phyloP scores from a whole-genome alignment of 257 asterid genomes.

The Solanum chiquidenum region DNA sequence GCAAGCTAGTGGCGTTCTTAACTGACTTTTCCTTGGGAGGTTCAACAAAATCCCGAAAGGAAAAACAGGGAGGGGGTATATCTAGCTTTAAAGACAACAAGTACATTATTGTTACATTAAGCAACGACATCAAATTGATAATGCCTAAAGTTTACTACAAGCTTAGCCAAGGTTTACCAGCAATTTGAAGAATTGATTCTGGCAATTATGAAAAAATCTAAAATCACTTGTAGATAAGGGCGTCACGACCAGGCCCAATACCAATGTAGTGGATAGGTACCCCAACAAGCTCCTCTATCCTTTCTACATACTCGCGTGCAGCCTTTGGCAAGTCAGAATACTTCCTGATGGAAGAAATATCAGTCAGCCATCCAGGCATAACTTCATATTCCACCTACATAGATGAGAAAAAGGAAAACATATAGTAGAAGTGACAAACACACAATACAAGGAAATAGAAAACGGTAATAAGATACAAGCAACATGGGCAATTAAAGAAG shows the following conservation, averaged over 20 bases:
- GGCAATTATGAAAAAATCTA: not conserved
- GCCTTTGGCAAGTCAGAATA: conserved; percentile 83
- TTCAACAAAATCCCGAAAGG: not conserved
- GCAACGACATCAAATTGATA: not conserved
- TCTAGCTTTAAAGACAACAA: not conserved
- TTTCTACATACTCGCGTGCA: conserved; percentile 67
- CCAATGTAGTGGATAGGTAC: conserved; percentile 90
- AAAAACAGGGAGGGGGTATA: not conserved
- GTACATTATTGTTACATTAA: not conserved
- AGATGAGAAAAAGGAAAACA: not conserved
- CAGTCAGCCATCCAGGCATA: conserved; percentile 80
- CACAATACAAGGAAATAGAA: not conserved
- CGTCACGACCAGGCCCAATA: conserved; percentile 91
- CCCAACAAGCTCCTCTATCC: conserved; percentile 88
- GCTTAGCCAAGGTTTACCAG: not conserved
- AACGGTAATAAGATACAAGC: not conserved
- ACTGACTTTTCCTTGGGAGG: not conserved
- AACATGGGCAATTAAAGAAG: not conserved
- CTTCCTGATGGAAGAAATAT: conserved; percentile 68
- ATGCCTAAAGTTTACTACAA: not conserved
- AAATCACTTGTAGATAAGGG: conserved; percentile 77
- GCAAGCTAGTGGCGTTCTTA: not conserved
- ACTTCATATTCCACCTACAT: conserved; percentile 78
- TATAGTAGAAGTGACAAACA: not conserved
- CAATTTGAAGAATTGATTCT: not conserved